A percentile compares a stretch with the other conserved stretches of the same genome.
Evolutionary conservation across 2,329 filamentous ascomycete species (phyloP).

Genomic region (Chaetomium globosum): DNA sequence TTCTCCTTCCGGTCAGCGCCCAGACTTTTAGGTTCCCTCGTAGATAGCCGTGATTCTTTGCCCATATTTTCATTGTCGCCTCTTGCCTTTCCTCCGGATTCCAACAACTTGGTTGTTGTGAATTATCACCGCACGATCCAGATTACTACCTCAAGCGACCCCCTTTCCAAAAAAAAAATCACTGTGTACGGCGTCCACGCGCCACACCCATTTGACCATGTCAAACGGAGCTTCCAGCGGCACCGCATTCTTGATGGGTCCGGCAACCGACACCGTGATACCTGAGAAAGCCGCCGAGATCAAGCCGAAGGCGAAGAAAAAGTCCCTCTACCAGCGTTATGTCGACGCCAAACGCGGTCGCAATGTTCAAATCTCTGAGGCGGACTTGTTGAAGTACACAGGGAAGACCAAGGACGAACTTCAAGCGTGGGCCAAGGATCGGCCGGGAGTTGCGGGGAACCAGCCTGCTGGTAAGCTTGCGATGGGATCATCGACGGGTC

Average conservation of each 20-base stretch:
- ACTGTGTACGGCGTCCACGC: too few species aligned
- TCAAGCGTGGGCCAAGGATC: conserved; percentile 43
- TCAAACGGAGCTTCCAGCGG: background rate
- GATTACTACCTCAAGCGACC: background rate
- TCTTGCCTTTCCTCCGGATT: too few species aligned
- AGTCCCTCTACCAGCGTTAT: conserved; percentile 36
- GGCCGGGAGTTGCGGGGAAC: conserved; percentile 48
- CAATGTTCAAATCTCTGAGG: conserved; percentile 42
- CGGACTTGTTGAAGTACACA: conserved; percentile 48
- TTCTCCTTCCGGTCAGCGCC: background rate
- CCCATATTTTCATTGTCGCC: too few species aligned
- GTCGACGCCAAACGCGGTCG: conserved; percentile 33
- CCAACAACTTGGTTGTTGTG: too few species aligned
- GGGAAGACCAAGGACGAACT: conserved; percentile 44
- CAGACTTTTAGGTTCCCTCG: background rate
- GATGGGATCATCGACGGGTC: conserved; percentile 40
- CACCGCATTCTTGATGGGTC: too few species aligned
- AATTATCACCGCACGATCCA: background rate
- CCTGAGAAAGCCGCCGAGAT: background rate
- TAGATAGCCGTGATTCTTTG: too few species aligned
- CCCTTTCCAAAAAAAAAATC: too few species aligned
- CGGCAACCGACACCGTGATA: background rate
- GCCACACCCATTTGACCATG: background rate
- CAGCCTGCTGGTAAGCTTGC: conserved; percentile 44
- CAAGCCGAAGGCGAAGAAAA: conserved; percentile 4